A percentile compares a stretch with the other conserved stretches of the same genome.
phyloP scores from a whole-genome alignment of 2,329 filamentous ascomycete species.

The Paecilomyces sp. region DNA sequence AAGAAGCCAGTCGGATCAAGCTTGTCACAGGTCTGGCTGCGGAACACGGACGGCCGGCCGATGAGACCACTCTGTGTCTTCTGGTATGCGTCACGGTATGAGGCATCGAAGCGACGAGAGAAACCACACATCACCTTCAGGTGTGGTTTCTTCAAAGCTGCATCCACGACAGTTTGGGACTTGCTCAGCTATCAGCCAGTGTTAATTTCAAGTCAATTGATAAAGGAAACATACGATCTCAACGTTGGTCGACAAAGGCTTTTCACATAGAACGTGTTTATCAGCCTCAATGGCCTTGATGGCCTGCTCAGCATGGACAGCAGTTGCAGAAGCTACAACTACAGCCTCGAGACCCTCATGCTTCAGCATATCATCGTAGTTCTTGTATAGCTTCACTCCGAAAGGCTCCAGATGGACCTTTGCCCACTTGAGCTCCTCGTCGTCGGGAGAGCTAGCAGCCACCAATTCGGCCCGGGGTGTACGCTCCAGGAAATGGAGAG shows the following conservation, averaged over 20 bases:
- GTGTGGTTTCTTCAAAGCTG: constrained; percentile 42
- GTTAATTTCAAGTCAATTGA: neutral
- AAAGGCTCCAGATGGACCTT: constrained; percentile 37
- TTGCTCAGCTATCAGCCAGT: constrained; percentile 16
- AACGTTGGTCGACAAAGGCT: constrained; percentile 41
- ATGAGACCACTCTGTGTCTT: constrained; percentile 45
- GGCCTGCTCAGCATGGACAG: constrained; percentile 43
- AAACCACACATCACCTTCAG: constrained; percentile 56
- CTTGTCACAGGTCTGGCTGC: constrained; percentile 56
- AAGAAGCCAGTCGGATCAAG: constrained; percentile 56
- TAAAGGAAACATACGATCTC: constrained; percentile 39
- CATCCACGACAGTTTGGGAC: constrained; percentile 50
- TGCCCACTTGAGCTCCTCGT: constrained; percentile 36
- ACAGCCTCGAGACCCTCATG: constrained; percentile 44
- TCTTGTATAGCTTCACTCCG: constrained; percentile 39
- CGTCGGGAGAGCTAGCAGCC: constrained; percentile 30
- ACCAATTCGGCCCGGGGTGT: constrained; percentile 33
- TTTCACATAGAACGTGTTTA: constrained; percentile 47
- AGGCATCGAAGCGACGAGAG: constrained; percentile 54
- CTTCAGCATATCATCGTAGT: constrained; percentile 45
- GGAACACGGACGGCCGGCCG: constrained; percentile 50
- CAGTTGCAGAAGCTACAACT: constrained; percentile 43
- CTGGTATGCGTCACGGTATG: constrained; percentile 49
- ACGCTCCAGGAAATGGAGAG: constrained; percentile 28
- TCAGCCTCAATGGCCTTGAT: constrained; percentile 43